A percentile compares a stretch with the other conserved stretches of the same genome.
These are phyloP conservation scores for Alternaria viburni DNA, from an alignment of 2,329 filamentous ascomycete genomes.

Conservation along the genomic window DNA sequence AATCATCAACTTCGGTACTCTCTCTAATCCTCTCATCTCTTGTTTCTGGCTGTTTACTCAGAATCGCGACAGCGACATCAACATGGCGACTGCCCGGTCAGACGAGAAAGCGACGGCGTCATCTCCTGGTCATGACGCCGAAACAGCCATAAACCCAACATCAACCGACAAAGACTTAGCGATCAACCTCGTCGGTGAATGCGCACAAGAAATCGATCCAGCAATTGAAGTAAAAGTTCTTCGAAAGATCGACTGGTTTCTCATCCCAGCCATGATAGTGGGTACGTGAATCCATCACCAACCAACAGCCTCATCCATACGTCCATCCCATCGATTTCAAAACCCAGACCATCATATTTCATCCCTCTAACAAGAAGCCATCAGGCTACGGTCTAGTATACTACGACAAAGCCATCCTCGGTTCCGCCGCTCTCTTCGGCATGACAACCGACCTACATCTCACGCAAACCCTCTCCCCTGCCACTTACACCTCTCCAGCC, in stretches of 20 bases:
- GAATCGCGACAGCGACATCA: too few relatives aligned
- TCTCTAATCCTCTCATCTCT: background rate
- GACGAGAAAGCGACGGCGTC: conserved; percentile 22
- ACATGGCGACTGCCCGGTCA: background rate
- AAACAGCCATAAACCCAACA: conserved; percentile 22
- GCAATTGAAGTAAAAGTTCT: conserved; percentile 63
- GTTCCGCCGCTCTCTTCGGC: conserved; percentile 74
- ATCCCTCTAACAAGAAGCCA: too few relatives aligned
- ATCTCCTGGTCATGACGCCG: conserved; percentile 15
- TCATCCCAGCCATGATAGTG: conserved; percentile 69
- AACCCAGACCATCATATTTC: background rate
- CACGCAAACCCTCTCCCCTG: background rate
- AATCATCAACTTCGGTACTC: background rate
- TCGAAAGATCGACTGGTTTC: conserved; percentile 69
- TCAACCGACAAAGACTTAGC: conserved; percentile 61
- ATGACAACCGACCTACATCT: conserved; percentile 70
- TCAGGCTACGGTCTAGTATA: conserved; percentile 69
- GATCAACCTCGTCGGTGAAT: conserved; percentile 65
- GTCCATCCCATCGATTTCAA: background rate
- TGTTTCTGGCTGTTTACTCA: too few relatives aligned
- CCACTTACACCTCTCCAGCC: background rate
- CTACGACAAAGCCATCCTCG: conserved; percentile 78
- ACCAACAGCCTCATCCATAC: background rate
- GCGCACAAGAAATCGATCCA: conserved; percentile 61
- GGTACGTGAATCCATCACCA: conserved; percentile 29